These are phyloP conservation scores for Lactarius evosmus DNA, from an alignment of 768 basidiomycete genomes.

Conservation along the genomic window DNA sequence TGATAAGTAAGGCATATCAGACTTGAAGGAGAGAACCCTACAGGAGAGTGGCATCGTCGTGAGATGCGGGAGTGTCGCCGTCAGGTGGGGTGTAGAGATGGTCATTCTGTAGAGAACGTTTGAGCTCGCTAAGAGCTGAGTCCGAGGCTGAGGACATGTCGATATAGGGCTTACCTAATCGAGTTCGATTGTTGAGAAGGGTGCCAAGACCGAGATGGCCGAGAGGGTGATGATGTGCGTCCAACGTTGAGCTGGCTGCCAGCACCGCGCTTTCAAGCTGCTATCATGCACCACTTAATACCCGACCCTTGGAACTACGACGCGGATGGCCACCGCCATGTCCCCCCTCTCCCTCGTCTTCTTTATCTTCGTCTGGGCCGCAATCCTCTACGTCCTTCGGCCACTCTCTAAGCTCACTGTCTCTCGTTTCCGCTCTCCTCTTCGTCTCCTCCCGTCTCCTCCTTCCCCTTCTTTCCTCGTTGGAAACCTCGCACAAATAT, in stretches of 20 bases:
- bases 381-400: slow-evolving; percentile 33
- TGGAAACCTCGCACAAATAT: slow-evolving; percentile 52
- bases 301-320: background rate
- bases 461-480: slow-evolving; percentile 47
- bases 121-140: slow-evolving; percentile 5
- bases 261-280: too few relatives aligned
- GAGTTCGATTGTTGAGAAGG: background rate
- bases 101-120: background rate
- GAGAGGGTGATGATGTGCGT: background rate
- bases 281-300: background rate
- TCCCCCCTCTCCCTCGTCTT: slow-evolving; percentile 16
- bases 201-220: background rate
- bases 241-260: too few relatives aligned
- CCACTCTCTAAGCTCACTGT: slow-evolving; percentile 43
- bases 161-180: background rate
- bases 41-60: slow-evolving; percentile 67
- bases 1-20: background rate
- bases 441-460: slow-evolving; percentile 47
- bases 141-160: background rate
- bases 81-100: slow-evolving; percentile 15
- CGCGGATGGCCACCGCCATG: background rate
- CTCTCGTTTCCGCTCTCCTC: slow-evolving; percentile 47
- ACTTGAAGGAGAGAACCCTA: slow-evolving; percentile 35
- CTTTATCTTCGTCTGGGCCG: slow-evolving; percentile 17
- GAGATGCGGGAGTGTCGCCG: slow-evolving; percentile 42